Conservation (phyloP, 2,329 filamentous ascomycete genomes). For the Exophiala bonariae region DNA sequence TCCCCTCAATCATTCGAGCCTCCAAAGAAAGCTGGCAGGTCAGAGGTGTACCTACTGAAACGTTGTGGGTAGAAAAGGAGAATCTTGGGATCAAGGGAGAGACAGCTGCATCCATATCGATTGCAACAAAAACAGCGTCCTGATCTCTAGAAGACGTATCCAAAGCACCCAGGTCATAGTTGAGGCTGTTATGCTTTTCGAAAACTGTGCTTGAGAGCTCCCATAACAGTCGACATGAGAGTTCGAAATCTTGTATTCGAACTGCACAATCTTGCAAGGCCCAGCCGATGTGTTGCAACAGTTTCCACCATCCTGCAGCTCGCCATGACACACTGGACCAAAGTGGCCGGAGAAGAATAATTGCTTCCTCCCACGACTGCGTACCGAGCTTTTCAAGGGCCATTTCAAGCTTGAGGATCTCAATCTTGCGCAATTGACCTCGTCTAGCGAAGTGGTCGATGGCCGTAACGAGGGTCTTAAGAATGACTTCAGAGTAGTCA, state of each 20-base stretch:
- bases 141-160: conserved; percentile 28
- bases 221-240: conserved; percentile 56
- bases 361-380: conserved; percentile 52
- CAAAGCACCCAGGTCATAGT: conserved; percentile 42
- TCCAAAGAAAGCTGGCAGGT: conserved; percentile 55
- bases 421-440: conserved; percentile 55
- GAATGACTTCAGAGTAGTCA: conserved; percentile 54
- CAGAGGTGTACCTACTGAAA: conserved; percentile 60
- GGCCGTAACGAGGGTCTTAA: conserved; percentile 48
- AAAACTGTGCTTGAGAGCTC: conserved; percentile 51
- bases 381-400: conserved; percentile 55
- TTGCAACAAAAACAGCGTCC: conserved; percentile 43
- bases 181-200: conserved; percentile 34
- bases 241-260: conserved; percentile 45
- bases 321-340: conserved; percentile 62
- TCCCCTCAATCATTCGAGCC: conserved; percentile 48
- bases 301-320: conserved; percentile 58
- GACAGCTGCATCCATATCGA: conserved; percentile 49
- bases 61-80: conserved; percentile 54
- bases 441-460: conserved; percentile 53
- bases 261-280: conserved; percentile 55
- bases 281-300: conserved; percentile 56
- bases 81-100: conserved; percentile 53
- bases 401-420: conserved; percentile 56
- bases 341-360: conserved; percentile 51